Conservation (phyloP, 2,329 filamentous ascomycete genomes). For the Zymoseptoria passerinii region DNA sequence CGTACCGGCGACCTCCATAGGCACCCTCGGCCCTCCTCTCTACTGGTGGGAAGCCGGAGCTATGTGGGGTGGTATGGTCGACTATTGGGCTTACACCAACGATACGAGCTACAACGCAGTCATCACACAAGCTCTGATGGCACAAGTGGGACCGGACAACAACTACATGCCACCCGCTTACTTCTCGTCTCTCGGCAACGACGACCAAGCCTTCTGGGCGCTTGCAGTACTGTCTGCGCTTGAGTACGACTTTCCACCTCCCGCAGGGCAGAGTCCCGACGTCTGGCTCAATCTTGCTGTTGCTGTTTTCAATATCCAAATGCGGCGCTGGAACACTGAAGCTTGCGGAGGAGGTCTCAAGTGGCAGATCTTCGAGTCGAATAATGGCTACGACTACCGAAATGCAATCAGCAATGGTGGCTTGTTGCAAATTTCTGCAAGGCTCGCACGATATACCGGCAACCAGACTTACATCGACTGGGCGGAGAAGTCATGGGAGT, state of each 20-base stretch:
- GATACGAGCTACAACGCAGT: constrained; percentile 37
- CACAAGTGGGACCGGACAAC: constrained; percentile 35
- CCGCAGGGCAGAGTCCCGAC: constrained; percentile 39
- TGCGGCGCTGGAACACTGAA: constrained; percentile 57
- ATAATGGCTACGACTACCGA: constrained; percentile 55
- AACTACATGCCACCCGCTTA: constrained; percentile 36
- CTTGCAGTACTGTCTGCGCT: constrained; percentile 71
- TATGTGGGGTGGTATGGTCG: constrained; percentile 30
- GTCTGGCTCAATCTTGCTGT: constrained; percentile 71
- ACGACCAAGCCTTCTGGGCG: constrained; percentile 72
- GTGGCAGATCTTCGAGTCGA: constrained; percentile 79
- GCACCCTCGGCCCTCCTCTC: constrained; percentile 33
- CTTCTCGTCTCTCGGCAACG: constrained; percentile 36
- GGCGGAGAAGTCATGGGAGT: constrained; percentile 62
- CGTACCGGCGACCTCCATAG: constrained; percentile 26
- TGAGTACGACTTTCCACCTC: constrained; percentile 66
- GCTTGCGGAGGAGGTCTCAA: constrained; percentile 66
- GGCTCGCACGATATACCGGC: constrained; percentile 68
- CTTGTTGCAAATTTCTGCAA: constrained; percentile 52
- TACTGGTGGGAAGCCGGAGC: constrained; percentile 44
- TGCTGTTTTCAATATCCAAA: constrained; percentile 73
- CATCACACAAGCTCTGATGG: constrained; percentile 36
- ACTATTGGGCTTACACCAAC: constrained; percentile 41
- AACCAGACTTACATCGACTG: constrained; percentile 71
- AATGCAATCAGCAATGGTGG: constrained; percentile 52